phyloP scores from a whole-genome alignment of 495 filamentous ascomycete species.

The Aspergillus indologenus region DNA sequence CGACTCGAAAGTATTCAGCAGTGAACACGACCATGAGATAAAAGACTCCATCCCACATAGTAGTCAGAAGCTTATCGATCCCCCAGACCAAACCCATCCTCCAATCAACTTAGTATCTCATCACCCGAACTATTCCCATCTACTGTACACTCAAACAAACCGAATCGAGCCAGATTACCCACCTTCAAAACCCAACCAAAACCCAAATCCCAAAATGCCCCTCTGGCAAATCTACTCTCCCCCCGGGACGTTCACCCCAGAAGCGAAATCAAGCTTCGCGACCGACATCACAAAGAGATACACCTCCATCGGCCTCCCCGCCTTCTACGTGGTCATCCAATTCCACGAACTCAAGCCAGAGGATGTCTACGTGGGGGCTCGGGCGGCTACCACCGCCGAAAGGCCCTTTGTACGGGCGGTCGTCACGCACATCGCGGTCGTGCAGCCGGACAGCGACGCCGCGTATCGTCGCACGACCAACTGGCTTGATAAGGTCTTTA shows the following conservation, averaged over 20 bases:
- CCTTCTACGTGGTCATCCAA: slow-evolving; percentile 29
- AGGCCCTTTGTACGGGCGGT: slow-evolving; percentile 24
- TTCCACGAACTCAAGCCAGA: slow-evolving; percentile 16
- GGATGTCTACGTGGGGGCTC: slow-evolving; percentile 17
- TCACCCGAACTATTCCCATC: not conserved
- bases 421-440: slow-evolving; percentile 23
- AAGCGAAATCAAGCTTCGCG: slow-evolving; percentile 19
- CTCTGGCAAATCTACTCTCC: slow-evolving; percentile 32
- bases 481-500: slow-evolving; percentile 19
- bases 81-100: not conserved
- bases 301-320: slow-evolving; percentile 20
- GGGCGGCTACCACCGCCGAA: not conserved
- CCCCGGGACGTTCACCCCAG: slow-evolving; percentile 11
- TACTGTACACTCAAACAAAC: not conserved
- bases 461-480: slow-evolving; percentile 9
- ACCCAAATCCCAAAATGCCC: slow-evolving; percentile 24
- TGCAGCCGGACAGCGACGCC: slow-evolving; percentile 8
- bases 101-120: not conserved
- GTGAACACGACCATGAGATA: too few relatives aligned
- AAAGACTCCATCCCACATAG: too few relatives aligned
- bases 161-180: too few relatives aligned
- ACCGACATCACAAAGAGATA: slow-evolving; percentile 29
- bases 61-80: not conserved
- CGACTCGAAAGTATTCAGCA: too few relatives aligned
- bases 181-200: too few relatives aligned